Conservation (phyloP, 805 yeast genomes). For the Scheffersomyces lignosus region DNA sequence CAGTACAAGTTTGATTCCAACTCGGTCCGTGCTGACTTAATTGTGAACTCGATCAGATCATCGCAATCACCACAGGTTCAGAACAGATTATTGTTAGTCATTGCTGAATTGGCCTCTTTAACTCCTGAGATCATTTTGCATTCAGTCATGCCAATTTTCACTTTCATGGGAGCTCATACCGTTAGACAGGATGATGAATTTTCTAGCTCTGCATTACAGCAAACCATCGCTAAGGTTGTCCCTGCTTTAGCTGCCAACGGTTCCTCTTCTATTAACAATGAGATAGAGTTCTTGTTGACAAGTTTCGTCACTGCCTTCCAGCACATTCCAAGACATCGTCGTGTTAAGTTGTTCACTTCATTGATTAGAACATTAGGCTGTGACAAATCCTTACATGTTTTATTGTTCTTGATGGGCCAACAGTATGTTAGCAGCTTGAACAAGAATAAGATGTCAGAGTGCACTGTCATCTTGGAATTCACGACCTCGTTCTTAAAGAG, state of each 20-base stretch:
- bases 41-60: slow-evolving; percentile 87
- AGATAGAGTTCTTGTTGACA: slow-evolving; percentile 79
- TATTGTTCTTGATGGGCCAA: slow-evolving; percentile 77
- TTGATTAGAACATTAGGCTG: slow-evolving; percentile 75
- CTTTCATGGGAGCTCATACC: slow-evolving; percentile 98
- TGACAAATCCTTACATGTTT: slow-evolving; percentile 62
- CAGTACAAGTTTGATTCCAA: slow-evolving; percentile 52
- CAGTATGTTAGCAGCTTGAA: slow-evolving; percentile 55
- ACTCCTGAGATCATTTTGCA: slow-evolving; percentile 91
- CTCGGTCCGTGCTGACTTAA: slow-evolving; percentile 80
- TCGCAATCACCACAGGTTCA: slow-evolving; percentile 94
- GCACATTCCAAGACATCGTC: slow-evolving; percentile 95
- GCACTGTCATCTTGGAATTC: slow-evolving; percentile 70
- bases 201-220: slow-evolving; percentile 88
- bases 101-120: slow-evolving; percentile 82
- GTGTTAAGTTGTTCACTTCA: slow-evolving; percentile 80
- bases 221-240: slow-evolving; percentile 83
- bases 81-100: slow-evolving; percentile 78
- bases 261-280: slow-evolving; percentile 46
- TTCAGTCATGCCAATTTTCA: slow-evolving; percentile 98
- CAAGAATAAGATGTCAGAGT: slow-evolving; percentile 64
- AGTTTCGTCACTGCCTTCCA: slow-evolving; percentile 93
- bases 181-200: slow-evolving; percentile 96
- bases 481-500: slow-evolving; percentile 65
- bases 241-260: slow-evolving; percentile 72